These are phyloP conservation scores for Gilbertella persicaria DNA, from an alignment of 371 early-diverging fungal genomes.

Conservation along the genomic window DNA sequence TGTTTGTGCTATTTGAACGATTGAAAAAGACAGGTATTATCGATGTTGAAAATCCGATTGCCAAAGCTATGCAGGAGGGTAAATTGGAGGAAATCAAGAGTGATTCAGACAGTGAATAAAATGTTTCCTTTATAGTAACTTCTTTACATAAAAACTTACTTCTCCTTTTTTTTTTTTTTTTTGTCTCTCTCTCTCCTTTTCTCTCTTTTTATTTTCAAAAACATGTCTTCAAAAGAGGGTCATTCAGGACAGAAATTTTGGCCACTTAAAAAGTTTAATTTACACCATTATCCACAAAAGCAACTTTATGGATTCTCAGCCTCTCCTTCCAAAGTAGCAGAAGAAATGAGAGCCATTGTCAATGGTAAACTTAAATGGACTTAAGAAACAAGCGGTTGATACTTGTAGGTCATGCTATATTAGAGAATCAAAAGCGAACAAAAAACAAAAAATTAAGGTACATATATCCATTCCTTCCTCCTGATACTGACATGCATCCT, in stretches of 20 bases:
- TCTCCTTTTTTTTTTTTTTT: background rate
- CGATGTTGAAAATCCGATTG: conserved; percentile 68
- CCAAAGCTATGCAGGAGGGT: conserved; percentile 59
- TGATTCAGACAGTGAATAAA: conserved; percentile 16
- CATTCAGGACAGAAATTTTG: conserved; percentile 29
- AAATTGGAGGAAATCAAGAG: conserved; percentile 30
- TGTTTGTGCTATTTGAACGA: conserved; percentile 92
- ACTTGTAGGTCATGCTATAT: no score
- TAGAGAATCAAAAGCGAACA: no score
- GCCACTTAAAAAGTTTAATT: conserved; percentile 26
- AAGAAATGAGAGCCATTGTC: no score
- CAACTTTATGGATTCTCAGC: background rate
- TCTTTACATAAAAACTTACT: background rate
- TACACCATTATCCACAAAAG: conserved; percentile 10
- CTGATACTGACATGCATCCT: no score
- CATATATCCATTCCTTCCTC: no score
- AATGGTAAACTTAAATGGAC: no score
- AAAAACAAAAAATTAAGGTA: no score
- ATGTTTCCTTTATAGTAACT: background rate
- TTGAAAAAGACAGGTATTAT: conserved; percentile 90
- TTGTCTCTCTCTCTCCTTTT: conserved; percentile 5
- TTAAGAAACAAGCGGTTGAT: no score
- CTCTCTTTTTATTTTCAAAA: background rate
- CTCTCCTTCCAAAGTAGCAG: no score
- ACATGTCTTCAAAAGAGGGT: conserved; percentile 17